Percentiles rank a stretch among this genome's conserved stretches.
Conservation (phyloP, 139 green algal genomes). For the Gonium pectorale region DNA sequence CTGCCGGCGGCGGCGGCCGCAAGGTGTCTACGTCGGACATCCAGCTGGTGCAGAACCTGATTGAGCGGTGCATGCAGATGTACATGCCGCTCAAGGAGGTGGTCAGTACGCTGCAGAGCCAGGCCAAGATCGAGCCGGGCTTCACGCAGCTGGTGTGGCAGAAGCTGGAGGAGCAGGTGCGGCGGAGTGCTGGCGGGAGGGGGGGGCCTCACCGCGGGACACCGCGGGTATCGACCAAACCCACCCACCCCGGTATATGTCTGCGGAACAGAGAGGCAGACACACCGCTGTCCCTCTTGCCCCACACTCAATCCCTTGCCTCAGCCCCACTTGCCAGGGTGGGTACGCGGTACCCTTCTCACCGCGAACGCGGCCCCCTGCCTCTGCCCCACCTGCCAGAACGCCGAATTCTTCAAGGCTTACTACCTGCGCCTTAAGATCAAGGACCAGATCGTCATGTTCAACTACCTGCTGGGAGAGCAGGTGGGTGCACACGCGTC, state of each 20-base stretch:
- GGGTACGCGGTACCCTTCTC: too few relatives aligned
- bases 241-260: too few relatives aligned
- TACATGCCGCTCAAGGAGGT: conserved; percentile 93
- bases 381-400: conserved; percentile 58
- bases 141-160: conserved; percentile 94
- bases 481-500: too few relatives aligned
- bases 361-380: neutral
- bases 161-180: conserved; percentile 90
- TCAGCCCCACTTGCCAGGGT: too few relatives aligned
- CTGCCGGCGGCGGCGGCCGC: conserved; percentile 14
- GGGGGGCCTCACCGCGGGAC: too few relatives aligned
- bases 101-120: conserved; percentile 75
- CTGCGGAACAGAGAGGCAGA: too few relatives aligned
- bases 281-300: too few relatives aligned
- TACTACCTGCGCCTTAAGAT: conserved; percentile 92
- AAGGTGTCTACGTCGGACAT: conserved; percentile 87
- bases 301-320: too few relatives aligned
- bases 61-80: conserved; percentile 93
- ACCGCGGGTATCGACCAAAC: too few relatives aligned
- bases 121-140: conserved; percentile 78
- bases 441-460: conserved; percentile 90
- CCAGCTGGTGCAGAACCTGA: conserved; percentile 92
- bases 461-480: conserved; percentile 94
- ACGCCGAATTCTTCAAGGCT: conserved; percentile 89
- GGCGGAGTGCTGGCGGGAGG: neutral